Evolutionary conservation across 441 rosid genomes (phyloP), one percentile per base, ranked within the genome.

Genomic region (Erysimum cheiri): DNA sequence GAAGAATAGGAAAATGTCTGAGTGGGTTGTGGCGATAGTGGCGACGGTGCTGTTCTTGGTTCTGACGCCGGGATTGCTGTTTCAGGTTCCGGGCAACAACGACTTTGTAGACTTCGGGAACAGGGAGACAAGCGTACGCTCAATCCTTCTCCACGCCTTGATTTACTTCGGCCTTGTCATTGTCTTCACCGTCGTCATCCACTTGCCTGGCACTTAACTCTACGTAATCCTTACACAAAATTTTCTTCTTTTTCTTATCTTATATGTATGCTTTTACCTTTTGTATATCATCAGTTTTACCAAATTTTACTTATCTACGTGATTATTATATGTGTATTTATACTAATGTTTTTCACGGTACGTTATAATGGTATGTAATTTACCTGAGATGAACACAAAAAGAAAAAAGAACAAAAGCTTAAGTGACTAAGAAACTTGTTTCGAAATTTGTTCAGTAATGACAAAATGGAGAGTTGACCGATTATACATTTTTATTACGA

Each of bases 71-170:
- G 78, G 78, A 24, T 29, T 69, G 65, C 1, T 75, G 47, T 75
- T 75, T 69, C 74, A 75, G 35, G 24, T 75, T 69, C 78, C 74
- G 0, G 78, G 78, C 6, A 75, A 75, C 54, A 2, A 62, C 43
- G 0, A 31, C 6, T 69, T 69, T 69, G 74, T 75, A 43, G 78
- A 75, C 29, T 75, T 69, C 19, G 74, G 60, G 63, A 75, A 63
- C 29, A 56, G 63, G 74, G 78, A 75, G 41, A 75, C 78, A 8
- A 75, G 78, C n/a, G 74, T 60, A n/a, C 14, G 12, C 70, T 75
- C 78, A 28, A 69, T 75, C n/a, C 55, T 75, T 61, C 0, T 40
- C 3, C 78, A 75, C 10, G 71, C 74, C 4, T 32, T 69, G 8
- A 39, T 75, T 37, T 75, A 61, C 74, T 75, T 75, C 4, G 78